These are phyloP conservation scores for Ochetophila trinervis DNA, from an alignment of 306 rosid genomes.

Conservation along the genomic window DNA sequence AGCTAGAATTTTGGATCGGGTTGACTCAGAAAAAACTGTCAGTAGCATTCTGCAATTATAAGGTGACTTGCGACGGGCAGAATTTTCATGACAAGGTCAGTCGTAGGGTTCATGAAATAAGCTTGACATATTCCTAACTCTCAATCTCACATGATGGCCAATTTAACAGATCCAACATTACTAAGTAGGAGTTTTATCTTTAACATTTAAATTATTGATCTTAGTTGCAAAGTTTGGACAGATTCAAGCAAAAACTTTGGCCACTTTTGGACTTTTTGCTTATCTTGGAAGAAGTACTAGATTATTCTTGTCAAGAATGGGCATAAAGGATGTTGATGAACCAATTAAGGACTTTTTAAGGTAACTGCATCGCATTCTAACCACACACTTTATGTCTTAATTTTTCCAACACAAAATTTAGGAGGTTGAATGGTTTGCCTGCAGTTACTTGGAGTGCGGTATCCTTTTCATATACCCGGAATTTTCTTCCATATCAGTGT, in stretches of 20 bases:
- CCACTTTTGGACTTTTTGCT: conserved; percentile 61
- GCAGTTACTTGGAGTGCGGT: conserved; percentile 76
- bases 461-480: conserved; percentile 58
- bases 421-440: conserved; percentile 27
- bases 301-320: conserved; percentile 55
- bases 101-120: conserved; percentile 21
- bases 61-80: conserved; percentile 30
- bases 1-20: conserved; percentile 67
- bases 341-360: conserved; percentile 61
- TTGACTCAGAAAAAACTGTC: conserved; percentile 60
- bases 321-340: conserved; percentile 63
- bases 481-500: conserved; percentile 42
- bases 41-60: conserved; percentile 43
- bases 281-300: conserved; percentile 72
- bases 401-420: conserved; percentile 6
- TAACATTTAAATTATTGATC: conserved; percentile 18
- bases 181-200: not conserved
- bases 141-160: conserved; percentile 4
- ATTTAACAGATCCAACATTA: not conserved
- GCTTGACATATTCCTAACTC: not conserved
- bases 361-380: conserved; percentile 29
- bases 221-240: conserved; percentile 28
- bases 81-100: conserved; percentile 47
- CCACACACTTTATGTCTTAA: conserved; percentile 17
- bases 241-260: conserved; percentile 52